Base-by-base conservation (phyloP, 257 asterid species). In the Nicotiana benthamiana region DNA sequence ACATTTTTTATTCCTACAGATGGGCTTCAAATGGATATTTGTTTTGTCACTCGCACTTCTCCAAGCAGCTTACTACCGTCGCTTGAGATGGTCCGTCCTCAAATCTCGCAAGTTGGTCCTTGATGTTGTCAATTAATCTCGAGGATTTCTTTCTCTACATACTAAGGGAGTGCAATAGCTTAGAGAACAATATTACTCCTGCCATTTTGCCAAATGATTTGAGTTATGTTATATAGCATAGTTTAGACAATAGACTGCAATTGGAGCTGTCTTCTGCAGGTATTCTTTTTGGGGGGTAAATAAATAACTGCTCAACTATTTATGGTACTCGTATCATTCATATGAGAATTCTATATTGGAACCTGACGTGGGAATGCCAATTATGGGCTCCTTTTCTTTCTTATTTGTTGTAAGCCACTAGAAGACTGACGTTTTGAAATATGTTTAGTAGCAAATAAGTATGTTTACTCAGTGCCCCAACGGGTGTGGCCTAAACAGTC, bases 101-200 rank as follows among this genome's bases (percentile, higher is more conserved):
- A 92, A 92, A 90, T 90, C 95, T 10, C 84, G 97, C 79, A 92
- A 92, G 87, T 79, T 92, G 88, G 95, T 90, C 62, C 91, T 92
- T 18, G 92, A 92, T 83, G 91, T 90, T 12, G 91, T 92, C 84
- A 92, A 90, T 83, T 92, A 85, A 89, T 83, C 17, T 15, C 5
- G 9, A 51, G 2, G 62, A 62, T 61, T 79, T 79, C 61, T 46
- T 34, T 12, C 24, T 24, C 43, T 27, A 74, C 60, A 27, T 40
- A 48, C 77, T 75, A 72, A 34, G 60, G 17, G 18, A 1, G 32
- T 32, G 54, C 54, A 67, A 20, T 1, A 16, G 22, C 22, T 12
- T 22, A 18, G 61, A 64, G 43, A 79, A 79, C 65, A 64, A 51
- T 63, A 18, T 22, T 48, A 9, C 53, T 40, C 48, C 3, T 36